Evolutionary conservation across 2,329 filamentous ascomycete species (phyloP), one percentile per base, ranked within the genome.

Genomic region (Phoma sp.): DNA sequence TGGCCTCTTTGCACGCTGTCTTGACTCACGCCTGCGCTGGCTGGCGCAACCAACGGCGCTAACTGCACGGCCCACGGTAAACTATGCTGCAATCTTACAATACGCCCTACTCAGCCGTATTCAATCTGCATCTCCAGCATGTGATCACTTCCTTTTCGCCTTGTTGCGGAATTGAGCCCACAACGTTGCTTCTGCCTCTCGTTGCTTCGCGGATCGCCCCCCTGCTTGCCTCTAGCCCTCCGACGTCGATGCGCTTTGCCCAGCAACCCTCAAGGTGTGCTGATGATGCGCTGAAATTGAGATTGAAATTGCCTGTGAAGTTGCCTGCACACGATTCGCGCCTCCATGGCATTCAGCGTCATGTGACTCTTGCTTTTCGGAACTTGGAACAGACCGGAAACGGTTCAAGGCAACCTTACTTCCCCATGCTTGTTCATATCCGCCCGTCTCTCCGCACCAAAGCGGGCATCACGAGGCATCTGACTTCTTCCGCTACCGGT

Each of bases 81-180:
- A 43, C 38, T 63, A 46, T 59, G 48, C 45, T 17, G 39, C 29
- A 37, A 45, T 55, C 21, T 44, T 62, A 67, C 59, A 61, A 60
- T 68, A 72, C 69, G 54, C 57, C 52, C 65, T 21, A 62, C 54
- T 72, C 67, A 72, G 64, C 67, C 43, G 62, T 68, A 51, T 57
- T 55, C 36, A 59, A 62, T 54, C 4, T 6, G 12, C 24, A 4
- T 15, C 12, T 12, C 21, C 10, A 22, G 36, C 36, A 65, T 65
- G 65, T 68, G 63, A 66, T 44, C 22, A 24, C 8, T 19, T 39
- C 8, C 31, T 13, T 13, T 55, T 41, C 45, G 38, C 24, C 38
- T 41, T 22, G 38, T 41, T 41, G 24, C 38, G 38, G 38, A 41
- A 41, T 17, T 17, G 22, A 41, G 38, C 38, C 38, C 24, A 41